Evolutionary conservation across 2,329 filamentous ascomycete genomes (phyloP).

Genomic region (Aspergillus sp.): DNA sequence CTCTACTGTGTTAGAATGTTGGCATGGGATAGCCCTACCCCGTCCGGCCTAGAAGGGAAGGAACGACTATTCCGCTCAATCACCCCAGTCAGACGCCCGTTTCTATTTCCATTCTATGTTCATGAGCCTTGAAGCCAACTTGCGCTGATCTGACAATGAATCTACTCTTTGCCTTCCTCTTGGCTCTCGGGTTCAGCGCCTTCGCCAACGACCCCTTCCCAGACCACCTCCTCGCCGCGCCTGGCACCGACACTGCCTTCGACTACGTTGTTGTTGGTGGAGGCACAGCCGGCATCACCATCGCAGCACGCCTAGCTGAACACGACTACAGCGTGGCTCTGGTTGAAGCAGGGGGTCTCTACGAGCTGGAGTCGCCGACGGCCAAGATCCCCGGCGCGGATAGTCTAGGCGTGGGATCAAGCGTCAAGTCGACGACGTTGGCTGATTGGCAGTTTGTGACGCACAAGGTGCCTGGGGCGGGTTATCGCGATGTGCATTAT

Average conservation of each 20-base stretch:
- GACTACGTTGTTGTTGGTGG: constrained; percentile 29
- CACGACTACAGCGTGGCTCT: constrained; percentile 34
- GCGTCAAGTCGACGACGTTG: constrained; percentile 32
- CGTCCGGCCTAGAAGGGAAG: background rate
- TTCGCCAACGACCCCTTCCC: background rate
- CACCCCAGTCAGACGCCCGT: no score
- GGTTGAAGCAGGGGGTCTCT: constrained; percentile 37
- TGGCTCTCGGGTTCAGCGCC: no score
- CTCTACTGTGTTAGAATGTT: no score
- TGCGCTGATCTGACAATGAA: no score
- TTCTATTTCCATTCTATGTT: background rate
- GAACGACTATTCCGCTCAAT: background rate
- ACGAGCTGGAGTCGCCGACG: constrained; percentile 48
- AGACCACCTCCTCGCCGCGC: background rate
- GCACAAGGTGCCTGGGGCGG: constrained; percentile 42
- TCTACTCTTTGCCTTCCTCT: no score
- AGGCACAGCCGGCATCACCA: constrained; percentile 32
- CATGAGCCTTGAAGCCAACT: no score
- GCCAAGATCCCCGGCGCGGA: constrained; percentile 37
- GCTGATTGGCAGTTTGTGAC: constrained; percentile 43
- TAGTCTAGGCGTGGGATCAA: constrained; percentile 15
- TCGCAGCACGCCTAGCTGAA: constrained; percentile 47
- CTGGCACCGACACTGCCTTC: constrained; percentile 11
- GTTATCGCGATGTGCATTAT: constrained; percentile 25
- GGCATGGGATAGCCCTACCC: no score